Evolutionary conservation across 495 filamentous ascomycete species (phyloP), one percentile per base, ranked within the genome.

Genomic region (Aspergillus saccharolyticus): DNA sequence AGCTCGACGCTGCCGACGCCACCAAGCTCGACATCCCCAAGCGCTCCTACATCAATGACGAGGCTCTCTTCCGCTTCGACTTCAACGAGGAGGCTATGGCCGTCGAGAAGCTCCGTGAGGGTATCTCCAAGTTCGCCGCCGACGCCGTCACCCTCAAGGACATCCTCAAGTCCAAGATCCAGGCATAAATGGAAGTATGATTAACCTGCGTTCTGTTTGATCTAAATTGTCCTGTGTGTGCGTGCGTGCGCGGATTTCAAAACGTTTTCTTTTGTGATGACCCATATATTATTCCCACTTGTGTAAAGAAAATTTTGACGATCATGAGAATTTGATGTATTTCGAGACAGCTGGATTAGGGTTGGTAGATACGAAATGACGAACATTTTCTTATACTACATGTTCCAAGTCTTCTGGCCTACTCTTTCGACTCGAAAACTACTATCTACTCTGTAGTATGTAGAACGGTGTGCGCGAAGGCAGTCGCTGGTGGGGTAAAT

Each of bases 41-140:
- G 89, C 89, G 88, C 81, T 78, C 76, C 51, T 99, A 97, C 85
- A 84, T 99, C 72, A 80, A 89, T 70, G 79, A 94, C 71, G 95
- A 99, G 81, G 61, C 92, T 49, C 66, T 76, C 30, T 99, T 96
- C 91, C 92, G 94, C 71, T 99, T 96, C 83, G 88, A 92, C 77
- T 95, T 99, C 85, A 99, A 99, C 81, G 94, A 97, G 81, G 90
- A 99, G 71, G 83, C 90, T 59, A 99, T 99, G 94, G 94, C 89
- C 54, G 90, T 95, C 59, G 92, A 97, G 85, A 99, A 99, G 87
- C 84, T 99, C 60, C 85, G 90, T 46, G 92, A 97, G 78, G 94
- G 94, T 79, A 99, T 99, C 82, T 93, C 89, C 78, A 96, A 95
- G 76, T 99, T 99, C 72, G 92, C 95, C 30, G 95, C 93, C 57